Conservation (phyloP, 2,329 filamentous ascomycete genomes). For the Pleomassaria siparia region DNA sequence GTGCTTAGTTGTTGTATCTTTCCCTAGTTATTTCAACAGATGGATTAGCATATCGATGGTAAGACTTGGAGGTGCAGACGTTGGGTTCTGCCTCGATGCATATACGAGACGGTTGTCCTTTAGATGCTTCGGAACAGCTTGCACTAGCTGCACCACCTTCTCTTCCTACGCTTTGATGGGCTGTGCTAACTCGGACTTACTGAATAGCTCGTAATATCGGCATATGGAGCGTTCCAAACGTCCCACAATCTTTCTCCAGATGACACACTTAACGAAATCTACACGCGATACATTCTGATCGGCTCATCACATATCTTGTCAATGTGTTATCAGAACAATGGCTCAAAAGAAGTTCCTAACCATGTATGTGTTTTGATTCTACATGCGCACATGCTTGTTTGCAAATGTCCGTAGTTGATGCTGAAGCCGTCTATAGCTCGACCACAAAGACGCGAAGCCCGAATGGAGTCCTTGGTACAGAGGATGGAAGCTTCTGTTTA, state of each 20-base stretch:
- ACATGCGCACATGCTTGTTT: too few relatives aligned
- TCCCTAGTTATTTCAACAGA: neutral
- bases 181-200: too few relatives aligned
- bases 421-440: too few relatives aligned
- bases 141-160: too few relatives aligned
- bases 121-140: too few relatives aligned
- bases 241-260: neutral
- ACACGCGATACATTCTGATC: neutral
- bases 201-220: too few relatives aligned
- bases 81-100: too few relatives aligned
- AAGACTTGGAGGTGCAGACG: too few relatives aligned
- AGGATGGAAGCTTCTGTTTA: neutral
- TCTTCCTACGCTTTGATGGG: too few relatives aligned
- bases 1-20: neutral
- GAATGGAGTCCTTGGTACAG: neutral
- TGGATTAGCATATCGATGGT: neutral
- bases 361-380: neutral
- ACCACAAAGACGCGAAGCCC: neutral
- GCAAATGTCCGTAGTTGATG: neutral
- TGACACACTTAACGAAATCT: neutral
- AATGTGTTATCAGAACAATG: neutral
- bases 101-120: too few relatives aligned
- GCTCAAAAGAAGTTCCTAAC: neutral
- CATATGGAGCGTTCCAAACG: neutral
- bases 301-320: neutral